phyloP scores from a whole-genome alignment of 192 early-diverging fungal genomes.

The Nowakowskiella sp. region DNA sequence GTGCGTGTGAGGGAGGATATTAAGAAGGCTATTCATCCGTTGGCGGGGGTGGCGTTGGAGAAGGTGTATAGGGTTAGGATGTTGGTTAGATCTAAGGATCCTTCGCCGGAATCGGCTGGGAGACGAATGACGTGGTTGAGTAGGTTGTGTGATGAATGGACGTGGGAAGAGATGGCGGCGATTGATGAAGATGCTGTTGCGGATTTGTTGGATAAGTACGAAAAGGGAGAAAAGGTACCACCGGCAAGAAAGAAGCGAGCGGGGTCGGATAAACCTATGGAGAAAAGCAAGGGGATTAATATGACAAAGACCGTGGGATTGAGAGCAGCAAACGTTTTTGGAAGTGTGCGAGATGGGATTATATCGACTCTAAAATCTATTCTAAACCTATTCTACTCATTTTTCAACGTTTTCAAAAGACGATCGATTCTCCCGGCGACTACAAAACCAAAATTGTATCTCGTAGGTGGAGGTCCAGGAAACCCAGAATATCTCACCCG shows the following conservation, averaged over 20 bases:
- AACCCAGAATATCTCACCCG: slow-evolving; percentile 5
- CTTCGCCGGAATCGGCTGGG: slow-evolving; percentile 37
- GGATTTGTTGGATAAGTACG: slow-evolving; percentile 54
- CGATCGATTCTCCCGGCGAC: no score
- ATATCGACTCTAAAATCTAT: no score
- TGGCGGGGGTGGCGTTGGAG: slow-evolving; percentile 55
- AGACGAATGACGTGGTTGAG: slow-evolving; percentile 80
- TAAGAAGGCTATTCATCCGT: slow-evolving; percentile 46
- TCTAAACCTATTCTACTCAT: no score
- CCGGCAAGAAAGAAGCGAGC: no score
- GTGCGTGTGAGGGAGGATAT: slow-evolving; percentile 67
- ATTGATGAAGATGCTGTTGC: slow-evolving; percentile 55
- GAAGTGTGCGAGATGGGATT: no score
- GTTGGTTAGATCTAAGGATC: not conserved
- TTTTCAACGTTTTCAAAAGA: no score
- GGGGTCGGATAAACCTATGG: no score
- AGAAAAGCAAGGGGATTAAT: no score
- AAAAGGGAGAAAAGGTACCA: slow-evolving; percentile 13
- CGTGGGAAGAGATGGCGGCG: slow-evolving; percentile 60
- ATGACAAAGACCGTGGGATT: no score
- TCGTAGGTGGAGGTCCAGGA: slow-evolving; percentile 67
- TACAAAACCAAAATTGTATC: slow-evolving; percentile 26
- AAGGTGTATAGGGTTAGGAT: slow-evolving; percentile 28
- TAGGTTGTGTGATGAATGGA: slow-evolving; percentile 76
- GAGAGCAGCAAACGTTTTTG: no score